These are phyloP conservation scores for Salix koriyanagi DNA, from an alignment of 345 rosid genomes.

Conservation along the genomic window DNA sequence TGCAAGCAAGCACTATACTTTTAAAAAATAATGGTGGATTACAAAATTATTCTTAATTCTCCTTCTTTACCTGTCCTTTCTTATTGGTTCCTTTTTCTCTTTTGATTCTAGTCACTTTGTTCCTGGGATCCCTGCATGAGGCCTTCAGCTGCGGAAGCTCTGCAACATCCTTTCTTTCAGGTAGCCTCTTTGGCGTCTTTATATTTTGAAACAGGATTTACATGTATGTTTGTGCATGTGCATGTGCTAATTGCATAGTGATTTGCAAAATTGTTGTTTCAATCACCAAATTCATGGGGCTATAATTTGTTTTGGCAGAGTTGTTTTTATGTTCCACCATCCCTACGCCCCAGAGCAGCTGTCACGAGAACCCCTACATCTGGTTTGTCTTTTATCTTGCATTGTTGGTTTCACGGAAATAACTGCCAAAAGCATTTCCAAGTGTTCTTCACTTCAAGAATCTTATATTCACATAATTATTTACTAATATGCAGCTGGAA, in stretches of 20 bases:
- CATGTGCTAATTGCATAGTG: neutral
- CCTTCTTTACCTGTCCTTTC: neutral
- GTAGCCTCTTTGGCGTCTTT: conserved; percentile 24
- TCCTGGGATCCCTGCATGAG: conserved; percentile 93
- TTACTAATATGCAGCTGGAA: conserved; percentile 39
- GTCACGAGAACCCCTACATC: conserved; percentile 64
- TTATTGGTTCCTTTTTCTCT: neutral
- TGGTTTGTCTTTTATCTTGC: conserved; percentile 30
- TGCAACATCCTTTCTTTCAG: conserved; percentile 95
- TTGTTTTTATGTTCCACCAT: conserved; percentile 86
- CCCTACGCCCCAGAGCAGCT: conserved; percentile 58
- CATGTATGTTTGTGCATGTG: neutral
- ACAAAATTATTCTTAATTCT: neutral
- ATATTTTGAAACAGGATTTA: neutral
- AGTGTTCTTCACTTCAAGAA: no score
- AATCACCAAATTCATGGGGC: neutral
- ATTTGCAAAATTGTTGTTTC: neutral
- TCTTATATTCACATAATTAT: neutral
- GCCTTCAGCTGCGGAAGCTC: conserved; percentile 80
- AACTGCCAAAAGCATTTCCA: no score
- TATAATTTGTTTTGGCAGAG: conserved; percentile 40
- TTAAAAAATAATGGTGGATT: neutral
- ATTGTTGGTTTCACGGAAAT: neutral
- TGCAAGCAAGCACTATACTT: no score
- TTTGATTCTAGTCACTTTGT: conserved; percentile 61